Evolutionary conservation across 1,139 yeast genomes (phyloP), one percentile per base, ranked within the genome.

Genomic region (Yamadazyma epiphylla): DNA sequence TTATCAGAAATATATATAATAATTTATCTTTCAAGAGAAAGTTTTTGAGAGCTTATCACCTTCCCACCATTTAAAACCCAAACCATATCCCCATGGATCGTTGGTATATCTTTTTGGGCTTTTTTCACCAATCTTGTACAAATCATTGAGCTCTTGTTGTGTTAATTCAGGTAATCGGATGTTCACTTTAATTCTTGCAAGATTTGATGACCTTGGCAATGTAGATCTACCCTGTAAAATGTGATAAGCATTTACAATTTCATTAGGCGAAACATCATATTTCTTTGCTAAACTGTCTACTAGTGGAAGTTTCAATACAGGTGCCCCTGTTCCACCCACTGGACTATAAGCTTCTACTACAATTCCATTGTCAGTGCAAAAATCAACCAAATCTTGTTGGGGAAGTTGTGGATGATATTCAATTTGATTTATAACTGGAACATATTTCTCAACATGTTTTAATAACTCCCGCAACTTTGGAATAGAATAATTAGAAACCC

Each of bases 341-440:
- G 94, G 83, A 4, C 85, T 74, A 53, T 73, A 84, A 1, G 91
- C 88, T 51, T 81, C 83, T 6, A 77, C 70, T 5, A 66, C 53
- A 21, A 82, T 66, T 15, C 56, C 63, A 20, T 70, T 45, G 23
- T 57, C 36, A 20, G 58, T 48, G 40, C 62, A 55, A 43, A 49
- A 65, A 28, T 63, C 55, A 22, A 69, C 54, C 43, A 67, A 60
- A 33, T 60, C 53, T 27, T 57, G 36, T 30, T 56, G 59, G 2
- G 72, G 71, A 36, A 60, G 53, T 68, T 70, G 67, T 24, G 73
- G 74, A 45, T 67, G 72, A 45, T 64, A 62, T 43, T 67, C 74
- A 43, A 67, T 52, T 45, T 67, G 73, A 45, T 67, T 55, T 13
- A 67, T 48, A 4, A 60, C 70, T 4, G 73, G 74, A 10, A 31